Evolutionary conservation across 208 protist genomes (phyloP).

Genomic region (Leishmania aethiopica): DNA sequence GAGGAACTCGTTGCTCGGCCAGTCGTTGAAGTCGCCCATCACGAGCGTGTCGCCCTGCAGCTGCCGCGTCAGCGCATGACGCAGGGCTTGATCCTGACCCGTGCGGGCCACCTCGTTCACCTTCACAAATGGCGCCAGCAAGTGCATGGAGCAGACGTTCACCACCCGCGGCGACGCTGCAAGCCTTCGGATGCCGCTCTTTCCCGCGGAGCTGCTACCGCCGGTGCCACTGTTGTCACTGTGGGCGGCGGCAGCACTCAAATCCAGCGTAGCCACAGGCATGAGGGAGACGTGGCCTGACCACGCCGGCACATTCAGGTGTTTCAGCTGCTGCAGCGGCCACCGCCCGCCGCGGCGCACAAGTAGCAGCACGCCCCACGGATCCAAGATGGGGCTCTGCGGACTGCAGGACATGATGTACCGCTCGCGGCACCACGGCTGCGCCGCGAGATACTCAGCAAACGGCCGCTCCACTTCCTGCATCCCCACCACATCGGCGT

Average conservation of each 20-base stretch:
- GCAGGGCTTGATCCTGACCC: constrained; percentile 72
- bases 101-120: constrained; percentile 72
- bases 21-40: constrained; percentile 94
- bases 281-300: constrained; percentile 85
- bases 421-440: constrained; percentile 70
- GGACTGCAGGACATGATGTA: constrained; percentile 82
- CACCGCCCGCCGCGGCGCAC: constrained; percentile 56
- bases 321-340: constrained; percentile 50
- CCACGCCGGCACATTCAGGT: constrained; percentile 90
- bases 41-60: constrained; percentile 63
- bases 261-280: constrained; percentile 62
- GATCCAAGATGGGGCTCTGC: constrained; percentile 54
- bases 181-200: not conserved
- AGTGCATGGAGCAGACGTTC: constrained; percentile 48
- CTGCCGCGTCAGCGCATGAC: constrained; percentile 52
- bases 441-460: constrained; percentile 62
- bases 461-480: constrained; percentile 89
- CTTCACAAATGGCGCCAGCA: constrained; percentile 86
- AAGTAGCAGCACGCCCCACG: constrained; percentile 87
- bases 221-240: not conserved
- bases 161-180: not conserved
- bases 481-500: constrained; percentile 91
- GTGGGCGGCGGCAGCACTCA: constrained; percentile 11
- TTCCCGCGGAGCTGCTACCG: not conserved
- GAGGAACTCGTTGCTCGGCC: constrained; percentile 84